A percentile compares a stretch with the other conserved stretches of the same genome.
These are phyloP conservation scores for Chrysophaeum taylorii DNA, from an alignment of 352 stramenopile genomes.

Conservation along the genomic window DNA sequence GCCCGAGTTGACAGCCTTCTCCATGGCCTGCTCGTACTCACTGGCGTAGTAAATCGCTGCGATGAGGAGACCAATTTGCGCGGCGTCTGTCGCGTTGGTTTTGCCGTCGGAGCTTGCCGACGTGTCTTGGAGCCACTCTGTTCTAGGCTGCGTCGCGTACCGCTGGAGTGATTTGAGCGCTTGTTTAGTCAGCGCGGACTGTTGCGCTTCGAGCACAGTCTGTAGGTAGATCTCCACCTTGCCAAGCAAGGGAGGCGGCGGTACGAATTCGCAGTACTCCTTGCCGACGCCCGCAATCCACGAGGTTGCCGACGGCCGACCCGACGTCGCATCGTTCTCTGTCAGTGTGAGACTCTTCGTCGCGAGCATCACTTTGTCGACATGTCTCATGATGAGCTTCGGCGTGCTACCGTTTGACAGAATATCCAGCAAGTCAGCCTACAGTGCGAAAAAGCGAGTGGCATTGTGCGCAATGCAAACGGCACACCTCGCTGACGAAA, in stretches of 20 bases:
- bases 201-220: constrained; percentile 65
- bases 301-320: constrained; percentile 57
- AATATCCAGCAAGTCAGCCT: constrained; percentile 76
- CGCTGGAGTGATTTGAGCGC: constrained; percentile 61
- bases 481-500: constrained; percentile 77
- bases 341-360: constrained; percentile 70
- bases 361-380: constrained; percentile 81
- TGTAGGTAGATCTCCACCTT: constrained; percentile 81
- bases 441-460: too few species aligned
- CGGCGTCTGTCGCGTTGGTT: constrained; percentile 61
- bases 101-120: constrained; percentile 32
- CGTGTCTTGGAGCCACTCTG: constrained; percentile 75
- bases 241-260: constrained; percentile 65
- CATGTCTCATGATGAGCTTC: constrained; percentile 76
- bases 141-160: constrained; percentile 56
- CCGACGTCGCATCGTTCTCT: constrained; percentile 24
- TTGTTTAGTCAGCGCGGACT: constrained; percentile 61
- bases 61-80: constrained; percentile 76
- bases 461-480: constrained; percentile 61
- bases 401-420: constrained; percentile 80
- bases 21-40: constrained; percentile 71
- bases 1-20: constrained; percentile 58
- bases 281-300: constrained; percentile 79
- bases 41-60: constrained; percentile 74
- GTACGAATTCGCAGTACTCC: constrained; percentile 71